Evolutionary conservation across 768 basidiomycete genomes (phyloP).

Genomic region (Phanerodontia chrysosporium): DNA sequence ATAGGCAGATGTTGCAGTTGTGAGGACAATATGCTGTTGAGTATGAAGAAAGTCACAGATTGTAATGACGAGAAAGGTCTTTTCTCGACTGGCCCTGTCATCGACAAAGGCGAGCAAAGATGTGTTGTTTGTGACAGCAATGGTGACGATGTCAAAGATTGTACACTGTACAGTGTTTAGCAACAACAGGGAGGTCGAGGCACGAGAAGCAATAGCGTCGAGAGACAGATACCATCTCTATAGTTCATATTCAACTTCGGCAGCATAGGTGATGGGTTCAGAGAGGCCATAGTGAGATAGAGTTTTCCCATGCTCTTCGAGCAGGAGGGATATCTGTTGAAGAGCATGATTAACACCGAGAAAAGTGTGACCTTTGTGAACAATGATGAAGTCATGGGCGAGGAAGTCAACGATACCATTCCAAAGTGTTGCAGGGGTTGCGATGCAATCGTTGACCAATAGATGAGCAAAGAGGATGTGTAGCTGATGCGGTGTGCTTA

Average conservation of each 20-base stretch:
- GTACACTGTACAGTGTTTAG: slow-evolving; percentile 23
- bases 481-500: slow-evolving; percentile 33
- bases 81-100: slow-evolving; percentile 38
- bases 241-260: slow-evolving; percentile 21
- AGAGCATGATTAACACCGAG: slow-evolving; percentile 21
- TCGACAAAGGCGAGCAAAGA: slow-evolving; percentile 30
- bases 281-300: slow-evolving; percentile 29
- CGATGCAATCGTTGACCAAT: slow-evolving; percentile 30
- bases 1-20: slow-evolving; percentile 36
- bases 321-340: slow-evolving; percentile 17
- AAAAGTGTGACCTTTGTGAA: slow-evolving; percentile 12
- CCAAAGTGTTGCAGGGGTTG: slow-evolving; percentile 25
- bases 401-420: slow-evolving; percentile 21
- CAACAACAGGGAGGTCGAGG: not conserved
- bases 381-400: slow-evolving; percentile 19
- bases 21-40: slow-evolving; percentile 26
- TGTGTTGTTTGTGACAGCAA: slow-evolving; percentile 8
- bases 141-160: slow-evolving; percentile 17
- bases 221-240: slow-evolving; percentile 18
- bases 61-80: slow-evolving; percentile 33
- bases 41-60: slow-evolving; percentile 29
- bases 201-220: slow-evolving; percentile 7
- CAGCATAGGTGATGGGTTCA: slow-evolving; percentile 19
- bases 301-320: slow-evolving; percentile 25
- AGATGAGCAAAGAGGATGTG: slow-evolving; percentile 37